Percentiles rank a stretch among this genome's conserved stretches.
phyloP scores from a whole-genome alignment of 2,329 filamentous ascomycete species.

The Colletotrichum tofieldiae region DNA sequence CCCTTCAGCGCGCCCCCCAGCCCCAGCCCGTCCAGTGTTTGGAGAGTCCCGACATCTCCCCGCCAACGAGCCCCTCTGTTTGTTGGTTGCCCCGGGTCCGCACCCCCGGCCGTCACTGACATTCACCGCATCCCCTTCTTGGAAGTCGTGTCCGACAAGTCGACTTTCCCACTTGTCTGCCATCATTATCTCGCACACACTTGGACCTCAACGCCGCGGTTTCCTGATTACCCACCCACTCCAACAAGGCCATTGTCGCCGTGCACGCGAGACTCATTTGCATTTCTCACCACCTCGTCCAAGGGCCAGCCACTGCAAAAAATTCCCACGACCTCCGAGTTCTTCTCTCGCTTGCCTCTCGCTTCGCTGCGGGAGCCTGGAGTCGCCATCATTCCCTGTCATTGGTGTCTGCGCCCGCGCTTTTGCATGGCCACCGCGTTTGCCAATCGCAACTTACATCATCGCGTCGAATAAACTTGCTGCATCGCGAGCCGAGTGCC shows the following conservation, averaged over 20 bases:
- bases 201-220: constrained; percentile 26
- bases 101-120: constrained; percentile 39
- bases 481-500: constrained; percentile 34
- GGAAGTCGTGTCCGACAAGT: constrained; percentile 39
- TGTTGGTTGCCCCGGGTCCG: constrained; percentile 44
- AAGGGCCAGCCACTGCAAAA: constrained; percentile 3
- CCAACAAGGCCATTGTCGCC: constrained; percentile 45
- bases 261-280: constrained; percentile 30
- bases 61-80: constrained; percentile 45
- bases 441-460: constrained; percentile 29
- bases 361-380: constrained; percentile 30
- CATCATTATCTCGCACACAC: constrained; percentile 32
- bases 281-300: constrained; percentile 32
- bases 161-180: constrained; percentile 29
- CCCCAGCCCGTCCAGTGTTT: constrained; percentile 28
- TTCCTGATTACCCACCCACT: constrained; percentile 32
- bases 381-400: constrained; percentile 18
- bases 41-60: constrained; percentile 38
- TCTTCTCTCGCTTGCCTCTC: constrained; percentile 15
- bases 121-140: constrained; percentile 44
- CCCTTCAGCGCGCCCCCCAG: not conserved
- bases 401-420: constrained; percentile 10
- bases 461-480: constrained; percentile 26
- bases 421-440: constrained; percentile 20
- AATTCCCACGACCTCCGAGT: constrained; percentile 19